Base-by-base conservation (phyloP, 2,329 filamentous ascomycete genomes). In the Colletotrichum kahawae region DNA sequence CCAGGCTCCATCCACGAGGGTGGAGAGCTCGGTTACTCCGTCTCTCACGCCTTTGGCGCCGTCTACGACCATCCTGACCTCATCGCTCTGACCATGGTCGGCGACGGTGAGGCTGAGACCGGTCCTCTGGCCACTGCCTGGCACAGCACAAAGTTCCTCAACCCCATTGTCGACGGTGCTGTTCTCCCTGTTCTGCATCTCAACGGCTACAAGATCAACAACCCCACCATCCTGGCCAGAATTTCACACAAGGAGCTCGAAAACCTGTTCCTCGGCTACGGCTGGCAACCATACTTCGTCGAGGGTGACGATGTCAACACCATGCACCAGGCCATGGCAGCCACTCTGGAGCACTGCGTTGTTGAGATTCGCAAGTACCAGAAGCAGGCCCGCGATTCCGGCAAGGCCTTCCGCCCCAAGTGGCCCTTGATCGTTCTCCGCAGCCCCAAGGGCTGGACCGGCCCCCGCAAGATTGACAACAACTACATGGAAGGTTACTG, bases 121-220 rank as follows among this genome's bases (percentile, higher is more conserved):
- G 94, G 94, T 1, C 94, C 94, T 21, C 86, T 95, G 60, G 94
- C 94, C 31, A 95, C 94, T 2, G 92, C 92, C 71, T 96, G 94
- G 94, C 94, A 96, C 84, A 94, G 92, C 84, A 95, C 90, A 81
- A 96, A 96, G 82, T 95, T 95, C 84, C 88, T 96, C 77, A 95
- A 95, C 81, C 94, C 94, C 6, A 93, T 94, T 78, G 93, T 90
- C 0, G 94, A 95, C 79, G 94, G 94, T 34, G 94, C 93, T 48
- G 94, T 96, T 9, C 88, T 96, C 2, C 94, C 94, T 0, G 92
- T 96, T 7, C 88, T 96, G 13, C 93, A 96, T 82, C 87, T 96
- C 38, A 96, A 96, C 79, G 94, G 94, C 62, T 96, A 95, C 89
- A 96, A 96, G 87, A 95, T 95, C 87, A 94, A 95, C 87, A 95